Base-by-base conservation (phyloP, 176 grass and related monocot species). In the Bonia amplexicaulis region DNA sequence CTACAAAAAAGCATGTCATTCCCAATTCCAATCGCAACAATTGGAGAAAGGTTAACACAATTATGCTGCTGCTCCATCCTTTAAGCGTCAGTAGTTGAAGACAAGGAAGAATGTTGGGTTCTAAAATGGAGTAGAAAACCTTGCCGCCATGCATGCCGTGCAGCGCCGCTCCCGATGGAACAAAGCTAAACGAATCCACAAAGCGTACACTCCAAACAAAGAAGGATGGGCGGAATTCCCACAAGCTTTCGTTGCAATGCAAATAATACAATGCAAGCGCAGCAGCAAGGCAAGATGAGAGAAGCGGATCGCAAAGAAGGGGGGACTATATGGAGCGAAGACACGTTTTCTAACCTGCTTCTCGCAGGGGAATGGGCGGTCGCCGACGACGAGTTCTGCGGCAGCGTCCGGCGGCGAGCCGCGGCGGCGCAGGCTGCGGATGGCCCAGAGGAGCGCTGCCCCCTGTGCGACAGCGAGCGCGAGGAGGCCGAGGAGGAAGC, bases 401-500 rank as follows among this genome's bases (percentile, higher is more conserved):
- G 65, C 17, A 20, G 80, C 49, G 35, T 23, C 49, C 26, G 77
- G 73, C 62, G 62, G 46, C n/a, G 74, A 20, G 53, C 53, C 22
- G 53, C 54, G 22, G 53, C 12, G 35, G 35, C 20, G 74, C 74
- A 87, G 46, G 25, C 23, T 44, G 69, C 70, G 47, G 60, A 87
- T 42, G 37, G 25, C 78, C 69, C 78, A 81, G 23, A 87, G 85
- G 49, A 87, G 47, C 60, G 85, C 78, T 6, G 78, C 78, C 1
- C 37, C 85, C 59, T 87, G 58, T 3, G 85, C 85, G 60, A 66
- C 41, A 8, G 85, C 85, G 12, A 87, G 78, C 31, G 37, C 63
- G 78, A 87, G 25, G 78, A 87, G 25, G 69, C 85, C 85, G 47
- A 87, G 17, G 60, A 87, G 59, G 70, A 87, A 87, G 12, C 85